Base-by-base conservation (phyloP, 78 protist species). In the Speleostelium caveatum region DNA sequence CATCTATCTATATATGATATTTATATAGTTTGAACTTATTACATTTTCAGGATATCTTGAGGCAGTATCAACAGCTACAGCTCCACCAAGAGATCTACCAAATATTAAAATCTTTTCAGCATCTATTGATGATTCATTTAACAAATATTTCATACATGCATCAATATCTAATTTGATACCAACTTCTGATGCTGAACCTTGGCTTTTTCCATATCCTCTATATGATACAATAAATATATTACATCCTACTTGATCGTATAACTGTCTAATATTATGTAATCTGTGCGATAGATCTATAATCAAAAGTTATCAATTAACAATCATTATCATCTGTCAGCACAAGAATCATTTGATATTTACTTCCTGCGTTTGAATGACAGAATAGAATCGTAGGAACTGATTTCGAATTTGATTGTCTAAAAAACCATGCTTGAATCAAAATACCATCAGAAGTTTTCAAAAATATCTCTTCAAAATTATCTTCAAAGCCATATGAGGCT, bases 331-430 rank as follows among this genome's bases (percentile, higher is more conserved):
- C 26, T 17, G 17, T 22, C 33, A 63, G 6, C 45, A 22, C 14
- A 14, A 21, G 58, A 53, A 53, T 53, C 58, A 53, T 21, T 53
- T 17, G 17, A n/a, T n/a, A 69, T 72, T 35, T 83, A 83, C 90
- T 83, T 38, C 90, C 90, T 39, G 90, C 90, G 69, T 83, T 83
- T 56, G 90, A 83, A 83, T 83, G 90, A 83, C 90, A 83, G 56
- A 83, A 83, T 69, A 83, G 24, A 32, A 83, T n/a, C 2, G 90
- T 83, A 28, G 90, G 90, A 16, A 38, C 67, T 56, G 59, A 30
- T 73, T 83, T 83, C 17, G 90, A 39, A 28, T 69, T 67, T 22
- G 39, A 21, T 59, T 83, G 90, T 69, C 49, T 83, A 42, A 83
- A 83, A 39, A 69, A 49, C 90, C 90, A 83, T 10, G 61, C 55